Percentiles rank a stretch among this genome's conserved stretches.
Conservation (phyloP, 2,329 filamentous ascomycete species). For the Botrytis deweyae region DNA sequence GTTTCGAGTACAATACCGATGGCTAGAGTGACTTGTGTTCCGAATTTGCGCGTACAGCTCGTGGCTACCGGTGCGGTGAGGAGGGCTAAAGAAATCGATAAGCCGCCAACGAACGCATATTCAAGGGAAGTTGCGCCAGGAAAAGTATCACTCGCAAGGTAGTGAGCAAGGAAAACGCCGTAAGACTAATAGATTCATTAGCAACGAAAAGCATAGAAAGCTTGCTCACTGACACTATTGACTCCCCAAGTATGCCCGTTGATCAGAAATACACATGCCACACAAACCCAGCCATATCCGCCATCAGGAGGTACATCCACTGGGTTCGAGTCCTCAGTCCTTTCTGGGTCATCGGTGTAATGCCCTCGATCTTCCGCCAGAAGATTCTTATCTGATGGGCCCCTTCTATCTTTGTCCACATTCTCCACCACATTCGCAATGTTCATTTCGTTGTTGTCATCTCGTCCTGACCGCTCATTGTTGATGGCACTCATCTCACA, state of each 20-base stretch:
- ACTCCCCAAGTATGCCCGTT: constrained; percentile 50
- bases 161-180: constrained; percentile 76
- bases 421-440: background rate
- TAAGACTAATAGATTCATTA: constrained; percentile 48
- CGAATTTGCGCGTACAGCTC: constrained; percentile 52
- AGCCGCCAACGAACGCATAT: constrained; percentile 75
- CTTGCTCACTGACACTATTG: constrained; percentile 37
- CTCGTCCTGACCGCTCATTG: constrained; percentile 10
- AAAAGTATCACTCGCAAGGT: constrained; percentile 64
- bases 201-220: constrained; percentile 3
- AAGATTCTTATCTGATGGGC: background rate
- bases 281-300: constrained; percentile 58
- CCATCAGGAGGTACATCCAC: constrained; percentile 51
- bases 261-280: constrained; percentile 45
- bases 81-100: constrained; percentile 65
- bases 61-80: constrained; percentile 61
- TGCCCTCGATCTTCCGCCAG: background rate
- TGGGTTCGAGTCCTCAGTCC: constrained; percentile 10
- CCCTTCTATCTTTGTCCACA: background rate
- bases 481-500: background rate
- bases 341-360: background rate
- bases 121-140: constrained; percentile 62
- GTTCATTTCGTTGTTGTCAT: constrained; percentile 5
- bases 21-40: constrained; percentile 63
- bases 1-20: constrained; percentile 65